Base-by-base conservation (phyloP, 1,284 basidiomycete genomes). In the Trichosporon coremiiforme region DNA sequence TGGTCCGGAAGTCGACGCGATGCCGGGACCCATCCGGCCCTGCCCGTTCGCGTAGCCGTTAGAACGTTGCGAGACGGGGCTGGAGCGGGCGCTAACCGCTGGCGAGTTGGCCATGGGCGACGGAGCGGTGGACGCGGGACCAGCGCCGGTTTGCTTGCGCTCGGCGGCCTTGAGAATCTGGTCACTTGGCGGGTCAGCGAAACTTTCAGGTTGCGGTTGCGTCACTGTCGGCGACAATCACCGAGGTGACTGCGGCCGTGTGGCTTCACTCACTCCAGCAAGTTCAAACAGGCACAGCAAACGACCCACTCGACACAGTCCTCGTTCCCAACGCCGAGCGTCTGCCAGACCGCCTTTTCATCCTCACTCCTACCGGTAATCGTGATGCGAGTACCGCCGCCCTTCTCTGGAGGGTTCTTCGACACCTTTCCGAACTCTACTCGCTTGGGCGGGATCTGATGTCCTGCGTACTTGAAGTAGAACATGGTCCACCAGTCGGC, bases 241-340 rank as follows among this genome's bases (percentile, higher is more conserved):
- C 45, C 36, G 67, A 64, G 55, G 10, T 57, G 55, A 31, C 55
- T 57, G 55, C 12, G 29, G 25, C 12, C 55, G 9, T 6, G 25
- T 8, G 9, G 6, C 33, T 62, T 22, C 31, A 86, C 92, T 84
- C 82, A 96, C 94, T 98, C 94, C 64, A 98, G 89, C 17, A 98
- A 88, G 80, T 96, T 95, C 68, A 98, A 85, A 17, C 94, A 94
- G n/a, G 95, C 95, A 80, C 95, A 98, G 57, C 96, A 89, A n/a
- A 98, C 94, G 68, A 98, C 94, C 95, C 97, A 99, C 86, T 99
- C 97, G 63, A 99, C 97, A 82, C 96, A 98, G 83, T 99, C 97
- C 82, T 99, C 97, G 82, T 99, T 99, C 1, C 96, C 96, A 77
- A 98, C 95, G 17, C 97, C 97, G 35, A 99, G 85, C 12, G 96